Conservation (phyloP, 2,329 filamentous ascomycete genomes). For the Trichoderma koningii region DNA sequence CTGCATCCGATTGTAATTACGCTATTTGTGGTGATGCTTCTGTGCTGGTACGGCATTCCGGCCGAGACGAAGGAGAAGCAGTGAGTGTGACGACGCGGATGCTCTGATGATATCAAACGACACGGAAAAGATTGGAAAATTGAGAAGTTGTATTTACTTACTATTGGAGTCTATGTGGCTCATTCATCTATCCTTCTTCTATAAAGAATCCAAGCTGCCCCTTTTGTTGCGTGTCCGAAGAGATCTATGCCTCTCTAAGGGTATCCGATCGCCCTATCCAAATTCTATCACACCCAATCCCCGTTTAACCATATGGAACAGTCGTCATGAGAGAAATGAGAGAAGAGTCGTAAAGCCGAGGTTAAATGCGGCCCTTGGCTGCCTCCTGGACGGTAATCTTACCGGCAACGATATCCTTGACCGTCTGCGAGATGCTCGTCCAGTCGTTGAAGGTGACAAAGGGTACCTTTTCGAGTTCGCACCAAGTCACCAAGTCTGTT, state of each 20-base stretch:
- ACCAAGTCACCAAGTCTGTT: slow-evolving; percentile 82
- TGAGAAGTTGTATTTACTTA: not conserved
- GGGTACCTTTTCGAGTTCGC: slow-evolving; percentile 78
- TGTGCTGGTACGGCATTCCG: slow-evolving; percentile 65
- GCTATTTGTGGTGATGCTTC: slow-evolving; percentile 65
- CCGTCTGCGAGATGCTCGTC: slow-evolving; percentile 72
- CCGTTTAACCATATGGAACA: not conserved
- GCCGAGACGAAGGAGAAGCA: slow-evolving; percentile 60
- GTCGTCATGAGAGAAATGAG: no score
- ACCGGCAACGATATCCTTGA: slow-evolving; percentile 75
- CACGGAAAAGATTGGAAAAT: not conserved
- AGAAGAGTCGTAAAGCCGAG: not conserved
- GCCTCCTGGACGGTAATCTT: slow-evolving; percentile 70
- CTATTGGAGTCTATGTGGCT: slow-evolving; percentile 1
- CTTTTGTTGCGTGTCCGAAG: not conserved
- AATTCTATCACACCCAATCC: not conserved
- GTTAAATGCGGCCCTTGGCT: slow-evolving; percentile 52
- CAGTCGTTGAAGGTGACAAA: slow-evolving; percentile 89
- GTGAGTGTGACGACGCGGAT: slow-evolving; percentile 38
- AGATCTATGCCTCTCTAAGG: slow-evolving; percentile 19
- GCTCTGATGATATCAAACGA: not conserved
- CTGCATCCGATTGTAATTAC: slow-evolving; percentile 68
- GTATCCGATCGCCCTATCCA: not conserved
- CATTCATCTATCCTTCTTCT: slow-evolving; percentile 16
- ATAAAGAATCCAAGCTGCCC: slow-evolving; percentile 5